phyloP scores from a whole-genome alignment of 495 filamentous ascomycete genomes.

The Endocarpon pusillum region DNA sequence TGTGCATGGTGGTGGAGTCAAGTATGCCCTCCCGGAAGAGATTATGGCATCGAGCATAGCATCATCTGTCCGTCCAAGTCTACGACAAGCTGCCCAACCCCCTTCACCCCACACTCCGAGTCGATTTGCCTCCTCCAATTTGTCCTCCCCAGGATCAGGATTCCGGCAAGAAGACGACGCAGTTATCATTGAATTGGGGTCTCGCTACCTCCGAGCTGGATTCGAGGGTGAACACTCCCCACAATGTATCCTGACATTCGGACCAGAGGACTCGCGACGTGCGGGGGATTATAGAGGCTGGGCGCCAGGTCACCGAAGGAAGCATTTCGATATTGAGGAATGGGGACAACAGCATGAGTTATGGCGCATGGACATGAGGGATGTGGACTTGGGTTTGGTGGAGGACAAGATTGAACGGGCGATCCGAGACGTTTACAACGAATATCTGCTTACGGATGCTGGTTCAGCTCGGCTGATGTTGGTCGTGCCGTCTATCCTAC shows the following conservation, averaged over 20 bases:
- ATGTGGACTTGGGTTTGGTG: conserved; percentile 57
- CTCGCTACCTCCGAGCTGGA: conserved; percentile 62
- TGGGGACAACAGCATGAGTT: conserved; percentile 67
- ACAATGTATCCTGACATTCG: conserved; percentile 52
- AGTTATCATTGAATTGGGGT: conserved; percentile 67
- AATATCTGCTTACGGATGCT: conserved; percentile 61
- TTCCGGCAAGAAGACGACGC: conserved; percentile 72
- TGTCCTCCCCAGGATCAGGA: conserved; percentile 50
- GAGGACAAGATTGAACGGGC: conserved; percentile 78
- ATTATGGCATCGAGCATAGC: too few species aligned
- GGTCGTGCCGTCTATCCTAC: conserved; percentile 58
- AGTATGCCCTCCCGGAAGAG: too few species aligned
- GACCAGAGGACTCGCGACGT: conserved; percentile 55
- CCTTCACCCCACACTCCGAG: conserved; percentile 42
- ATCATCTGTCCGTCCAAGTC: conserved; percentile 6
- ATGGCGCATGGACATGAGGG: conserved; percentile 59
- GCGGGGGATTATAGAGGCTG: conserved; percentile 68
- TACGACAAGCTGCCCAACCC: conserved; percentile 9
- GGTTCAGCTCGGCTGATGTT: conserved; percentile 58
- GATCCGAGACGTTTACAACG: conserved; percentile 69
- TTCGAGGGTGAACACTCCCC: conserved; percentile 69
- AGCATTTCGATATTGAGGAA: conserved; percentile 29
- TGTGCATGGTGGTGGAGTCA: too few species aligned
- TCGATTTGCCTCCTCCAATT: conserved; percentile 41
- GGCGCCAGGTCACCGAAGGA: conserved; percentile 19